Evolutionary conservation across 768 basidiomycete species (phyloP).

Genomic region (Paxillus involutus): DNA sequence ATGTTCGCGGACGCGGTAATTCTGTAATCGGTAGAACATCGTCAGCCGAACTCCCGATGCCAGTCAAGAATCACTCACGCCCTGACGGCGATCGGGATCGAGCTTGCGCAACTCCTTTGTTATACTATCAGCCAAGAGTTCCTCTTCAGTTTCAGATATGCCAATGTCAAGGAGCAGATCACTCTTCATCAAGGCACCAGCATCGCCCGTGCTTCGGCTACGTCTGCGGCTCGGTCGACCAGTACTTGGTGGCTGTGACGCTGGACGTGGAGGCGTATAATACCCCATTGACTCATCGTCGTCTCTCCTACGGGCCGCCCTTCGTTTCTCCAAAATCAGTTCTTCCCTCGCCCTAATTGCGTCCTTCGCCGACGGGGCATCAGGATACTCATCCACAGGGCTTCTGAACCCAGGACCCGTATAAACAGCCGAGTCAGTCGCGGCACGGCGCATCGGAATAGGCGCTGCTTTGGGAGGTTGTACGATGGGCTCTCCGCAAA

Average conservation of each 20-base stretch:
- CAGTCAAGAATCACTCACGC: slow-evolving; percentile 17
- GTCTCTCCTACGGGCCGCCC: slow-evolving; percentile 58
- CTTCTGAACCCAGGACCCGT: slow-evolving; percentile 32
- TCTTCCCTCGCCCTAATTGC: slow-evolving; percentile 66
- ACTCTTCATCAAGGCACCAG: slow-evolving; percentile 41
- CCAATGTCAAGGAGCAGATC: slow-evolving; percentile 38
- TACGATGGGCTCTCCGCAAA: slow-evolving; percentile 17
- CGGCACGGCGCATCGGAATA: slow-evolving; percentile 45
- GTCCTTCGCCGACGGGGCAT: slow-evolving; percentile 57
- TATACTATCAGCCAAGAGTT: slow-evolving; percentile 66
- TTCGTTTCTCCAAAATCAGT: slow-evolving; percentile 67
- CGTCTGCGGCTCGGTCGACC: slow-evolving; percentile 59
- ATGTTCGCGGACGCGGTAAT: slow-evolving; percentile 81
- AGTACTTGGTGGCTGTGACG: slow-evolving; percentile 25
- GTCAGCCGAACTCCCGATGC: slow-evolving; percentile 7
- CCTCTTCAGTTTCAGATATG: slow-evolving; percentile 44
- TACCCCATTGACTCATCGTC: slow-evolving; percentile 41
- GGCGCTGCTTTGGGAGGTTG: slow-evolving; percentile 11
- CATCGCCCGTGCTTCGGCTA: slow-evolving; percentile 81
- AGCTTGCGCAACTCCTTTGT: slow-evolving; percentile 68
- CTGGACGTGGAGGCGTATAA: slow-evolving; percentile 32
- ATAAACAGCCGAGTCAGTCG: slow-evolving; percentile 47
- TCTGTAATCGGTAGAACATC: slow-evolving; percentile 38
- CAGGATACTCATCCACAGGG: slow-evolving; percentile 33
- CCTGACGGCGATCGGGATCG: slow-evolving; percentile 34